Base-by-base conservation (phyloP, 1,139 yeast species). In the Yarrowia galli region DNA sequence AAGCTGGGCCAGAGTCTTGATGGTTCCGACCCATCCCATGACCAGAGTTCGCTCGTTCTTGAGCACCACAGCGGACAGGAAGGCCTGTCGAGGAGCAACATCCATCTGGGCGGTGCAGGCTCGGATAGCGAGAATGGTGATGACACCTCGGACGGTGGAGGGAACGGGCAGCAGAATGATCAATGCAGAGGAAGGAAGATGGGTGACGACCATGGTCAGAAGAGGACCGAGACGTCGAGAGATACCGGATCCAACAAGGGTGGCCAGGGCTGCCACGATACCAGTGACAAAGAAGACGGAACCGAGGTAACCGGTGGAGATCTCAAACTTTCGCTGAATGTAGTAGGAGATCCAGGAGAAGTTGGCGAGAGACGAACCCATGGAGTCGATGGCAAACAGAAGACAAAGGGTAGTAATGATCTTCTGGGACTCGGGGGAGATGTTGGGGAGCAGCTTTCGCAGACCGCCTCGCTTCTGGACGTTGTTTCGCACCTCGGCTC, bases 311-410 rank as follows among this genome's bases (percentile, higher is more conserved):
- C 73, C 73, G 49, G 71, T 73, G 5, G 76, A 61, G 18, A 74
- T 67, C 36, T 68, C 70, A 68, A 76, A 76, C 66, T 74, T 73
- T 20, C 71, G 69, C 5, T 74, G 68, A 76, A 89, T 87, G 77
- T 89, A 91, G 77, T 87, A 91, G 54, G 91, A 89, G 66, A 88
- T 83, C 97, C 97, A 91, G 0, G 96, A 89, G 48, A 87, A 80
- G 1, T 95, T 88, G 88, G 90, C 87, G 75, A 91, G 86, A 0
- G 96, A 95, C 67, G 87, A 87, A 0, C 96, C 97, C 69, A 91
- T 82, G 0, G 97, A 89, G 75, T 91, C 97, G 20, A 84, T 71
- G 77, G 83, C 82, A 70, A 89, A 83, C 81, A 90, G 85, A 70
- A 88, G 83, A 9, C 89, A 72, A 36, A 76, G 72, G 36, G 72